phyloP scores from a whole-genome alignment of 1,284 basidiomycete species.

The Naganishia liquefaciens region DNA sequence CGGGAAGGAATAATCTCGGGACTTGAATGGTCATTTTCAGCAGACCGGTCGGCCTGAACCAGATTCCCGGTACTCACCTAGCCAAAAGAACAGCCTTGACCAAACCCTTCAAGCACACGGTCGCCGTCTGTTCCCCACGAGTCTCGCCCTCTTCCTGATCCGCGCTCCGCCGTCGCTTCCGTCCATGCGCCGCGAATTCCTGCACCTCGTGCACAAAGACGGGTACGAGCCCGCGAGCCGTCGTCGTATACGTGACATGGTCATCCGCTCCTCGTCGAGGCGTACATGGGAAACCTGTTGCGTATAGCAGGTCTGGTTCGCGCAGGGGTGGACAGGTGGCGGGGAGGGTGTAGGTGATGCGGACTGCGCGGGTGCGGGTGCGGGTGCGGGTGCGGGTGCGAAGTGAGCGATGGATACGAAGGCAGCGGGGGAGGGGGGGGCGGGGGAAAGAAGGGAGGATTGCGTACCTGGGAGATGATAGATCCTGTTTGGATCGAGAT shows the following conservation, averaged over 20 bases:
- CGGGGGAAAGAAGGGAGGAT: background rate
- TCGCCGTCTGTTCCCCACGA: background rate
- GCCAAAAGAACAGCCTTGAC: constrained; percentile 19
- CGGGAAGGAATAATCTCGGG: constrained; percentile 23
- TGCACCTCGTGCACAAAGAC: constrained; percentile 20
- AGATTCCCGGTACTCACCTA: too few relatives aligned
- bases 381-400: background rate
- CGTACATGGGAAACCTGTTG: too few relatives aligned
- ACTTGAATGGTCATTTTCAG: background rate
- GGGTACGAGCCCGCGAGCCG: constrained; percentile 6
- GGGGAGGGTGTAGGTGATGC: too few relatives aligned
- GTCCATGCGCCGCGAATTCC: background rate
- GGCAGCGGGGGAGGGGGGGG: background rate
- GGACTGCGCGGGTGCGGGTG: background rate
- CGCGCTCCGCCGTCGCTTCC: background rate
- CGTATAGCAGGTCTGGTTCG: too few relatives aligned
- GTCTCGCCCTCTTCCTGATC: background rate
- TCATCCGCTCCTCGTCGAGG: too few relatives aligned
- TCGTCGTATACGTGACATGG: constrained; percentile 6
- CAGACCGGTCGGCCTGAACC: too few relatives aligned
- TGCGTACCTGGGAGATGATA: constrained; percentile 21
- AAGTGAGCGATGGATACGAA: constrained; percentile 16
- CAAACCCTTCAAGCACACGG: constrained; percentile 20
- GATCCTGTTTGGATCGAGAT: constrained; percentile 22
- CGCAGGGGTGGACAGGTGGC: too few relatives aligned